Conservation (phyloP, 139 green algal species). For the Chlorella vulgaris region DNA sequence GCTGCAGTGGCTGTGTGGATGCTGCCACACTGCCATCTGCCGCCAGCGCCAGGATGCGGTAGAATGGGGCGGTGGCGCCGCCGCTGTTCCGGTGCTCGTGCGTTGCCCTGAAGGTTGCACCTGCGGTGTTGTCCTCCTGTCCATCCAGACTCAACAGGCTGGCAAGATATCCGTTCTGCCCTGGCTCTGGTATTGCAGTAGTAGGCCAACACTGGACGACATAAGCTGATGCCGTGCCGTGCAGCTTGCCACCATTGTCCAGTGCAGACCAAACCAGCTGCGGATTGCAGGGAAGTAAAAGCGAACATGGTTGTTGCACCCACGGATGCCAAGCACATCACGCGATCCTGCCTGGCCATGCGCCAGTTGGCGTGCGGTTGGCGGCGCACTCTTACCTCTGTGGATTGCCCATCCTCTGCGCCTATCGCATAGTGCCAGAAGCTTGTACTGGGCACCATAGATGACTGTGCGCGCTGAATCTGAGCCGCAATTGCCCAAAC, state of each 20-base stretch:
- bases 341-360: too few relatives aligned
- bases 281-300: too few relatives aligned
- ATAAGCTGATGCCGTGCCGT: neutral
- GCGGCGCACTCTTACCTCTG: neutral
- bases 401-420: neutral
- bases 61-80: neutral
- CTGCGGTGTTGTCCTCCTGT: neutral
- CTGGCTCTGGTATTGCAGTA: neutral
- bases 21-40: neutral
- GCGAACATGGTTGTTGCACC: too few relatives aligned
- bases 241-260: neutral
- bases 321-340: too few relatives aligned
- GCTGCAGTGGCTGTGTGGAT: neutral
- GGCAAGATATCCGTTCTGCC: neutral
- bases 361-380: too few relatives aligned
- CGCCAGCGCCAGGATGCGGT: neutral
- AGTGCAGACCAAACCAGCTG: slow-evolving; percentile 6
- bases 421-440: slow-evolving; percentile 7
- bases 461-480: too few relatives aligned
- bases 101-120: neutral
- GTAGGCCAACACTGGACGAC: neutral
- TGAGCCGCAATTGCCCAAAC: too few relatives aligned
- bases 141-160: neutral
- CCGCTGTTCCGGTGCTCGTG: neutral
- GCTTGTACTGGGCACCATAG: neutral